A percentile compares a stretch with the other conserved stretches of the same genome.
These are phyloP conservation scores for Cyberlindnera galapagoensis DNA, from an alignment of 805 yeast genomes.

Conservation along the genomic window DNA sequence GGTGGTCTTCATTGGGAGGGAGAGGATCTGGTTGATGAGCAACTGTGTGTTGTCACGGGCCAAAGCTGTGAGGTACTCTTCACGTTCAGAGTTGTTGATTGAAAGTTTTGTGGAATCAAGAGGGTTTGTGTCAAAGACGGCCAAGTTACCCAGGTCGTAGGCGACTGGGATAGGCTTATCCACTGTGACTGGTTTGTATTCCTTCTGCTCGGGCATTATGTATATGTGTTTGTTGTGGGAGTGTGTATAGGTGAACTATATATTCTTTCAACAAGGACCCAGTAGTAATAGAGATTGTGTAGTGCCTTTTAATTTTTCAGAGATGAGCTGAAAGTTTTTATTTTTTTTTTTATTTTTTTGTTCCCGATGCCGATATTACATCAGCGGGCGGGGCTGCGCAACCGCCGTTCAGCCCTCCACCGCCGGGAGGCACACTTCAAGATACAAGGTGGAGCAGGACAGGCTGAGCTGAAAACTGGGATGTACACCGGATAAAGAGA, in stretches of 20 bases:
- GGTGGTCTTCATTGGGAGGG: conserved; percentile 84
- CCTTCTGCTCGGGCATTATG: conserved; percentile 8
- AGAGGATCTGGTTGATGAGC: conserved; percentile 81
- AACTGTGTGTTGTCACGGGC: conserved; percentile 93
- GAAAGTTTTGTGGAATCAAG: conserved; percentile 56
- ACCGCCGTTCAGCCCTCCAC: too few species aligned
- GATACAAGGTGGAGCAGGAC: too few species aligned
- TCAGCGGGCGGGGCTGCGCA: too few species aligned
- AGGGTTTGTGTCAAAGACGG: conserved; percentile 87
- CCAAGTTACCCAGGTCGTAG: conserved; percentile 85
- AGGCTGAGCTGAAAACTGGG: too few species aligned
- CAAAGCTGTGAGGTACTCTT: conserved; percentile 52
- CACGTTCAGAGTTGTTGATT: conserved; percentile 47
- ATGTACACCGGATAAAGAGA: too few species aligned
- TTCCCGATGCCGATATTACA: too few species aligned
- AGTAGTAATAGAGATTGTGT: too few species aligned
- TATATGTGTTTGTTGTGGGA: background rate
- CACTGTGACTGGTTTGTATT: conserved; percentile 68
- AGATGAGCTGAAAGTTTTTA: conserved; percentile 10
- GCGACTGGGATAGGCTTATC: conserved; percentile 86
- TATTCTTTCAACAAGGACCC: too few species aligned
- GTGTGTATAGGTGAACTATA: too few species aligned
- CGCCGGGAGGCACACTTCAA: too few species aligned
- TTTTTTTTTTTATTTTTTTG: too few species aligned
- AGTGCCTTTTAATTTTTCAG: too few species aligned